Evolutionary conservation across 306 rosid genomes (phyloP).

Genomic region (Quercus agrifolia): DNA sequence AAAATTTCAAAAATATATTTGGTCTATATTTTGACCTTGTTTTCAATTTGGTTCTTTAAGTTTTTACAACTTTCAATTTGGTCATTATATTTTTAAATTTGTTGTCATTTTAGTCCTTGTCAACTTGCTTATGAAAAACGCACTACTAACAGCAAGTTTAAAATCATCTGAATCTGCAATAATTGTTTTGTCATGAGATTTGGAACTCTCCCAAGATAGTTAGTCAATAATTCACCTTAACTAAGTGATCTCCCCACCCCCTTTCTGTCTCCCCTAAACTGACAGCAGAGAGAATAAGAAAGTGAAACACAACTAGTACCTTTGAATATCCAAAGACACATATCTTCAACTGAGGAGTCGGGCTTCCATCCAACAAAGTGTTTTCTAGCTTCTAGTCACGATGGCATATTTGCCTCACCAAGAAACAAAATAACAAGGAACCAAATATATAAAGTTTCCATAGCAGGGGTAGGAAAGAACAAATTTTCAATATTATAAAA

Average conservation of each 20-base stretch:
- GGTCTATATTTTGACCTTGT: no score
- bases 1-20: no score
- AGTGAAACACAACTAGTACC: conserved; percentile 37
- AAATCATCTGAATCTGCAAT: background rate
- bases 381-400: conserved; percentile 93
- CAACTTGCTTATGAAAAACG: no score
- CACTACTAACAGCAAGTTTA: background rate
- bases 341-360: conserved; percentile 78
- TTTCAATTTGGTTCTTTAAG: no score
- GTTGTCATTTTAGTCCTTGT: no score
- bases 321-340: conserved; percentile 97
- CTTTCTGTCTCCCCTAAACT: background rate
- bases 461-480: conserved; percentile 2
- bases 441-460: background rate
- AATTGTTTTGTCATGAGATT: background rate
- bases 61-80: no score
- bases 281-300: background rate
- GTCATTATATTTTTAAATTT: no score
- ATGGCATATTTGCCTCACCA: conserved; percentile 89
- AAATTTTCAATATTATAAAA: background rate
- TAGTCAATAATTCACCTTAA: background rate
- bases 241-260: background rate
- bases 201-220: background rate
- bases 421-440: conserved; percentile 15
- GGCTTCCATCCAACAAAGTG: conserved; percentile 86